Percentiles rank a stretch among this genome's conserved stretches.
phyloP scores from a whole-genome alignment of 2,329 filamentous ascomycete genomes.

The Nakataea oryzae region DNA sequence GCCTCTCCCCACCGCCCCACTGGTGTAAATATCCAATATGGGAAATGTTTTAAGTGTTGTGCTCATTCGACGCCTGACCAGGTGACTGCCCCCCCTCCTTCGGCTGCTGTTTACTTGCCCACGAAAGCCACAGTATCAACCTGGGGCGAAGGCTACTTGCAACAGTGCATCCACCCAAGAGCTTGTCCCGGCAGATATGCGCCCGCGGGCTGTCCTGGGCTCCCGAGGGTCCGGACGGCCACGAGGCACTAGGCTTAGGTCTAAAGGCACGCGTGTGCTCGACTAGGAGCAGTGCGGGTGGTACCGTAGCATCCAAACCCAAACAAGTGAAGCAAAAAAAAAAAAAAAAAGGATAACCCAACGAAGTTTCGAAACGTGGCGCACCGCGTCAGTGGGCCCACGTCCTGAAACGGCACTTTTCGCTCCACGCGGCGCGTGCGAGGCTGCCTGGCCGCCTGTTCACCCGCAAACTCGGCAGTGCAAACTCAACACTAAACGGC shows the following conservation, averaged over 20 bases:
- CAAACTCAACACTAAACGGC: not conserved
- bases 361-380: not conserved
- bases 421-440: not conserved
- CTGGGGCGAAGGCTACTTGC: too few species aligned
- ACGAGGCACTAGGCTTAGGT: not conserved
- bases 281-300: not conserved
- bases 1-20: too few species aligned
- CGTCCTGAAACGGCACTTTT: not conserved
- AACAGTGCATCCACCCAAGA: too few species aligned
- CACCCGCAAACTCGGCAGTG: not conserved
- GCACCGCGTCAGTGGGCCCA: not conserved
- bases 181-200: too few species aligned
- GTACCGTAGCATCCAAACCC: not conserved
- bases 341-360: not conserved
- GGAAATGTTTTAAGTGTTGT: too few species aligned
- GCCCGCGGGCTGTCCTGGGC: too few species aligned
- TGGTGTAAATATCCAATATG: too few species aligned
- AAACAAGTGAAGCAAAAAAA: too few species aligned
- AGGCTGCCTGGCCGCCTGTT: not conserved
- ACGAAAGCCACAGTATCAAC: too few species aligned
- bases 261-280: not conserved
- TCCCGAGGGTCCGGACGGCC: not conserved
- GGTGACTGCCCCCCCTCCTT: too few species aligned
- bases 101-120: too few species aligned
- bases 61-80: too few species aligned